Percentiles rank a stretch among this genome's conserved stretches.
Evolutionary conservation across 2,329 filamentous ascomycete genomes (phyloP).

Genomic region (Colletotrichum scovillei): DNA sequence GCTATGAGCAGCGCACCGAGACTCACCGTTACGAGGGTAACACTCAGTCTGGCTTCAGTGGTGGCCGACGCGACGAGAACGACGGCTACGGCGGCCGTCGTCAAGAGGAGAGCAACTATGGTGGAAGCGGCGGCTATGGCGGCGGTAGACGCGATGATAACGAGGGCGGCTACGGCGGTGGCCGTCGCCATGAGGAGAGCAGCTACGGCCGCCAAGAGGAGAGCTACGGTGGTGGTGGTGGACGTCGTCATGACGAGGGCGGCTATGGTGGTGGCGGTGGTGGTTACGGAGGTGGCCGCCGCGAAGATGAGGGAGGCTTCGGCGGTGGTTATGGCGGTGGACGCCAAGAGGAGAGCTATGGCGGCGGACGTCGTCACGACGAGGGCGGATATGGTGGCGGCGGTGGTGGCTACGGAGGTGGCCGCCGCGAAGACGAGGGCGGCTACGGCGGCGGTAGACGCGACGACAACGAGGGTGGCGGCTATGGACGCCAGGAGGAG

Average conservation of each 20-base stretch:
- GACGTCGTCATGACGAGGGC: slow-evolving; percentile 22
- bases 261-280: slow-evolving; percentile 31
- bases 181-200: slow-evolving; percentile 25
- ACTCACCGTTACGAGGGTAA: slow-evolving; percentile 57
- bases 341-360: slow-evolving; percentile 37
- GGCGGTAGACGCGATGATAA: slow-evolving; percentile 33
- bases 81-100: slow-evolving; percentile 41
- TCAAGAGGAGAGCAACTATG: slow-evolving; percentile 41
- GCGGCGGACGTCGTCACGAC: slow-evolving; percentile 40
- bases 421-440: slow-evolving; percentile 32
- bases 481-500: slow-evolving; percentile 37
- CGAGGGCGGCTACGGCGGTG: slow-evolving; percentile 38
- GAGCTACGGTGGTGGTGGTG: slow-evolving; percentile 34
- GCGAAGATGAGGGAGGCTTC: slow-evolving; percentile 39
- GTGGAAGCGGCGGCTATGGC: slow-evolving; percentile 36
- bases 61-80: slow-evolving; percentile 38
- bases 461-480: slow-evolving; percentile 38
- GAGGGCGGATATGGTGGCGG: slow-evolving; percentile 37
- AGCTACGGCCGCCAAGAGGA: slow-evolving; percentile 33
- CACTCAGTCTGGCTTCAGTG: slow-evolving; percentile 39
- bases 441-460: slow-evolving; percentile 39
- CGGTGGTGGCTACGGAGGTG: slow-evolving; percentile 18
- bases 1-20: slow-evolving; percentile 70
- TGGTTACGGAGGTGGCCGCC: slow-evolving; percentile 36
- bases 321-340: slow-evolving; percentile 37